Evolutionary conservation across 2,329 filamentous ascomycete genomes (phyloP).

Genomic region (Westerdykella sp.): DNA sequence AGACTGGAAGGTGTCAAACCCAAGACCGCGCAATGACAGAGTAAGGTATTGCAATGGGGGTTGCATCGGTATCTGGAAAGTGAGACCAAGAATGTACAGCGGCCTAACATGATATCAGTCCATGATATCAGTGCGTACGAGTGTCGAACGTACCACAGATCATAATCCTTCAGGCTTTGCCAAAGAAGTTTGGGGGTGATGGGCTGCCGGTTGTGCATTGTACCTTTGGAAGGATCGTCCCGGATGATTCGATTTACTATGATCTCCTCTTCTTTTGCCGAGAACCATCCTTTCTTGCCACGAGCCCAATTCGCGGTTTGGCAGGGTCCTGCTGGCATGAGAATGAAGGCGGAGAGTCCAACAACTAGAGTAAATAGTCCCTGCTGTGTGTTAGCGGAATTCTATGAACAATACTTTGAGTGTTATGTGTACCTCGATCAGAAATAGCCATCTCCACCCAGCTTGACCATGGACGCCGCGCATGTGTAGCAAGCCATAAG

Average conservation of each 20-base stretch:
- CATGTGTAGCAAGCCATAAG: too few species aligned
- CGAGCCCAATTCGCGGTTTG: slow-evolving; percentile 26
- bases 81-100: slow-evolving; percentile 18
- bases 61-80: slow-evolving; percentile 15
- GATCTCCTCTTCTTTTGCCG: slow-evolving; percentile 14
- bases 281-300: slow-evolving; percentile 25
- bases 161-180: slow-evolving; percentile 16
- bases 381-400: slow-evolving; percentile 10
- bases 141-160: slow-evolving; percentile 12
- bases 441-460: too few species aligned
- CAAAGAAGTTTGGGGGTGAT: slow-evolving; percentile 15
- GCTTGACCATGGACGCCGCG: too few species aligned
- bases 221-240: slow-evolving; percentile 18
- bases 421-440: too few species aligned
- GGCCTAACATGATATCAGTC: slow-evolving; percentile 5
- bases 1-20: slow-evolving; percentile 17
- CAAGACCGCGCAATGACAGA: slow-evolving; percentile 11
- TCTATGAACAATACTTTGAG: too few species aligned
- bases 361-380: slow-evolving; percentile 14
- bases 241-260: slow-evolving; percentile 18
- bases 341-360: slow-evolving; percentile 12
- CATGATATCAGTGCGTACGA: slow-evolving; percentile 1
- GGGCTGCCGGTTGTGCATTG: slow-evolving; percentile 23
- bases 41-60: slow-evolving; percentile 18
- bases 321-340: slow-evolving; percentile 17